Evolutionary conservation across 768 basidiomycete species (phyloP).

Genomic region (Tylopilus sp.): DNA sequence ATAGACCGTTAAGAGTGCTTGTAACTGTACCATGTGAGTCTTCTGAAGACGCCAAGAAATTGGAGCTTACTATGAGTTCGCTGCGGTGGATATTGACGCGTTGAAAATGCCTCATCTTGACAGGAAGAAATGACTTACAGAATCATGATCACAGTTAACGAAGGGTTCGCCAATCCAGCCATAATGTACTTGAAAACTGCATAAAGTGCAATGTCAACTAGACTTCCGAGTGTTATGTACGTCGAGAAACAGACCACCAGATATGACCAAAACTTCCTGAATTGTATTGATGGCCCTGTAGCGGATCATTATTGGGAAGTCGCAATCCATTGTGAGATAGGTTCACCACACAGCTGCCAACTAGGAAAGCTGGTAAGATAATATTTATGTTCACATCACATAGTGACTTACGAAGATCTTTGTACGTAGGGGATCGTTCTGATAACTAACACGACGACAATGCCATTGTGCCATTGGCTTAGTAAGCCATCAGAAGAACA

Average conservation of each 20-base stretch:
- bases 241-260: not conserved
- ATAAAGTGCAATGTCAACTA: not conserved
- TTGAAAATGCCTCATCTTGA: not conserved
- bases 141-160: not conserved
- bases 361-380: not conserved
- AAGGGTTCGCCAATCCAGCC: not conserved
- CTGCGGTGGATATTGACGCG: not conserved
- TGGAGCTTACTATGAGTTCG: not conserved
- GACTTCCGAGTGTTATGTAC: too few species aligned
- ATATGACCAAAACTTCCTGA: not conserved
- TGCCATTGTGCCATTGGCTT: too few species aligned
- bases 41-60: not conserved
- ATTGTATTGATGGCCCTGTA: not conserved
- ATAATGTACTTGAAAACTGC: not conserved
- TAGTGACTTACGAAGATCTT: not conserved
- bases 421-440: not conserved
- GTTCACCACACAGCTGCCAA: not conserved
- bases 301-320: not conserved
- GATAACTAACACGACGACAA: not conserved
- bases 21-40: not conserved
- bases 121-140: not conserved
- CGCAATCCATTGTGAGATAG: not conserved
- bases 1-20: not conserved
- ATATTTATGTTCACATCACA: not conserved
- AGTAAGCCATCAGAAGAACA: not conserved